Evolutionary conservation across 2,329 filamentous ascomycete genomes (phyloP).

Genomic region (Arthrobotrys sinensis): DNA sequence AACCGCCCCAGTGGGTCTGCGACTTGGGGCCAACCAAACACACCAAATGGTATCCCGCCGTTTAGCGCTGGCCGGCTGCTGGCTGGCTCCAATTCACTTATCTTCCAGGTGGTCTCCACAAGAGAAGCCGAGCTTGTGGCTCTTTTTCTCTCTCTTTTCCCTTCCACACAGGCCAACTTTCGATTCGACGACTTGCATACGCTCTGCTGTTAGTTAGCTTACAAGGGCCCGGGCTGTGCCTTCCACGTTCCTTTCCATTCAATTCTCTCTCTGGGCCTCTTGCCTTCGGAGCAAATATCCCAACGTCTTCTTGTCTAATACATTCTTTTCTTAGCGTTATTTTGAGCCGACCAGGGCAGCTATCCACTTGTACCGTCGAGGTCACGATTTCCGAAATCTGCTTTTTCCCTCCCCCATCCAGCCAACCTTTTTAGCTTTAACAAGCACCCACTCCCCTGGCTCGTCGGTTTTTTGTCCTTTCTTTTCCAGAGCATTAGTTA

Average conservation of each 20-base stretch:
- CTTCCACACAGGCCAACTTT: constrained; percentile 64
- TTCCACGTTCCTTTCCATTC: constrained; percentile 65
- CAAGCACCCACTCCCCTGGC: constrained; percentile 62
- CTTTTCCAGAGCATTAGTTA: constrained; percentile 19
- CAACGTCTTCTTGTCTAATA: constrained; percentile 72
- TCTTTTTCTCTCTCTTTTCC: constrained; percentile 58
- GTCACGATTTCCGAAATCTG: constrained; percentile 65
- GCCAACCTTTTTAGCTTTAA: constrained; percentile 63
- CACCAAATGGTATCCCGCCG: constrained; percentile 52
- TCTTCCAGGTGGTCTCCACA: constrained; percentile 60
- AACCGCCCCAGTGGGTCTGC: constrained; percentile 60
- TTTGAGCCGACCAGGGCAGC: constrained; percentile 55
- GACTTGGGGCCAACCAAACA: constrained; percentile 40
- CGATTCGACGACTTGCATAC: constrained; percentile 43
- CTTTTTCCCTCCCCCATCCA: constrained; percentile 62
- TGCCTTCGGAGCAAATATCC: constrained; percentile 49
- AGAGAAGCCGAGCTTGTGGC: constrained; percentile 31
- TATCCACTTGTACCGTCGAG: constrained; percentile 40
- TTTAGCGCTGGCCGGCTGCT: constrained; percentile 54
- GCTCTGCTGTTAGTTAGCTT: constrained; percentile 63
- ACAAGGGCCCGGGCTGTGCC: constrained; percentile 66
- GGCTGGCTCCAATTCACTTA: constrained; percentile 60
- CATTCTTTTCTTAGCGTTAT: constrained; percentile 71
- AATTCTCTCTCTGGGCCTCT: constrained; percentile 67
- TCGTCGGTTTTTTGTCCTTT: constrained; percentile 40